Conservation (phyloP, 208 protist genomes). For the Trypanosoma brucei region DNA sequence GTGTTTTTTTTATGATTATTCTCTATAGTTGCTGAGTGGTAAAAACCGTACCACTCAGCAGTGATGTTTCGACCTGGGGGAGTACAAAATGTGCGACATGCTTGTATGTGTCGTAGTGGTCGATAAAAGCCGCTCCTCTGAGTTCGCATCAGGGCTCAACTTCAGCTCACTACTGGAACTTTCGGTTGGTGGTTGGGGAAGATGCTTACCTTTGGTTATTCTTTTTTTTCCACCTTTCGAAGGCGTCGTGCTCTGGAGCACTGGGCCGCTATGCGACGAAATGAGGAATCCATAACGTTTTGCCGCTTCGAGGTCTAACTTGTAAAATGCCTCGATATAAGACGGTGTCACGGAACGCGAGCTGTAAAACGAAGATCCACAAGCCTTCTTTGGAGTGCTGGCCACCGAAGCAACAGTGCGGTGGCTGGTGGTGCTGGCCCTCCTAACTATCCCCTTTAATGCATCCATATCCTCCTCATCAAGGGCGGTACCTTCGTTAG, state of each 20-base stretch:
- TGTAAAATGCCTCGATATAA: slow-evolving; percentile 47
- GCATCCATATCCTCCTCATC: neutral
- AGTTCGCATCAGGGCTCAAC: neutral
- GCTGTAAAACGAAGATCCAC: neutral
- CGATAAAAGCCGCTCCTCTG: neutral
- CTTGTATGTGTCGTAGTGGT: neutral
- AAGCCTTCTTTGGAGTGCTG: neutral
- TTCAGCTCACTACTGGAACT: neutral
- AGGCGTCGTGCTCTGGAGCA: slow-evolving; percentile 5
- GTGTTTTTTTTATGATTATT: neutral
- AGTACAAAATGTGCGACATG: neutral
- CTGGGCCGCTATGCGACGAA: slow-evolving; percentile 1
- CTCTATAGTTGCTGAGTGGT: neutral
- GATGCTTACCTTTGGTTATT: neutral
- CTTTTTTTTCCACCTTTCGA: neutral
- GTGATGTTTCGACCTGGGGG: neutral
- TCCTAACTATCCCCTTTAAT: neutral
- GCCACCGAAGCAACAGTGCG: neutral
- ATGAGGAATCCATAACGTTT: slow-evolving; percentile 17
- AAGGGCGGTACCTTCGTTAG: no score
- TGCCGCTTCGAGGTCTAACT: slow-evolving; percentile 17
- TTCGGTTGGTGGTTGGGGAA: neutral
- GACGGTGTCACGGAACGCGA: slow-evolving; percentile 18
- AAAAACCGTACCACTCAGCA: neutral
- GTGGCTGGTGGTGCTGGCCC: neutral